Percentiles rank a stretch among this genome's conserved stretches.
phyloP scores from a whole-genome alignment of 176 grass and related monocot species.

The Triticum timopheevii region DNA sequence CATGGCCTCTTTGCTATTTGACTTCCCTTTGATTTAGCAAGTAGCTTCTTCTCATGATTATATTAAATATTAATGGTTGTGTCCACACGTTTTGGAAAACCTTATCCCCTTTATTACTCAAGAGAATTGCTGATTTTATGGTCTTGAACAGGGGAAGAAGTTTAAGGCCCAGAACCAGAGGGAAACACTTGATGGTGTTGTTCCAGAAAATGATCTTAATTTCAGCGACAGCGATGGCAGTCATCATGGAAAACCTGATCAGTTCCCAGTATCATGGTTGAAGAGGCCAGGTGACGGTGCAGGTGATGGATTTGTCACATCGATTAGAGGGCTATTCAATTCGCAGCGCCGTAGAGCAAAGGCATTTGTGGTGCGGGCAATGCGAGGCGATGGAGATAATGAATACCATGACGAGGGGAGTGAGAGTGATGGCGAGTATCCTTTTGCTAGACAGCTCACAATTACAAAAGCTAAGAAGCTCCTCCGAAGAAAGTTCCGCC shows the following conservation, averaged over 20 bases:
- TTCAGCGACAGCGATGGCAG: slow-evolving; percentile 87
- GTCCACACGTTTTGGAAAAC: neutral
- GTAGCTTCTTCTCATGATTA: slow-evolving; percentile 2
- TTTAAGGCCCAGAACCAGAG: slow-evolving; percentile 80
- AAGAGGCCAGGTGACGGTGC: slow-evolving; percentile 87
- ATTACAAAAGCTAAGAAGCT: slow-evolving; percentile 93
- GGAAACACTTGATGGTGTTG: slow-evolving; percentile 59
- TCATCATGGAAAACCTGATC: slow-evolving; percentile 66
- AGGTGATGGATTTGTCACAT: slow-evolving; percentile 94
- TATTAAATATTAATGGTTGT: slow-evolving; percentile 4
- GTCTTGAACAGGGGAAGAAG: slow-evolving; percentile 71
- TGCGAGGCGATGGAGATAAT: slow-evolving; percentile 77
- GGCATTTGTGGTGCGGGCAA: slow-evolving; percentile 74
- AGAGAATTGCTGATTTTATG: neutral
- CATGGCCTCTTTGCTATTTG: slow-evolving; percentile 14
- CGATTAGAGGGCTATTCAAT: slow-evolving; percentile 97
- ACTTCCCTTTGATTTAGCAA: neutral
- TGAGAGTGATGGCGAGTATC: slow-evolving; percentile 87
- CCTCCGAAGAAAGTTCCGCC: slow-evolving; percentile 79
- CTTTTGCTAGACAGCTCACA: slow-evolving; percentile 84
- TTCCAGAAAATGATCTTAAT: slow-evolving; percentile 80
- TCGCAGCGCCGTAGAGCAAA: slow-evolving; percentile 95
- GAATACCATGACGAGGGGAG: slow-evolving; percentile 93
- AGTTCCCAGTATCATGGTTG: slow-evolving; percentile 89
- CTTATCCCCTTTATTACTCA: neutral